Evolutionary conservation across 2,329 filamentous ascomycete species (phyloP), one percentile per base, ranked within the genome.

Genomic region (Helicocarpus griseus): DNA sequence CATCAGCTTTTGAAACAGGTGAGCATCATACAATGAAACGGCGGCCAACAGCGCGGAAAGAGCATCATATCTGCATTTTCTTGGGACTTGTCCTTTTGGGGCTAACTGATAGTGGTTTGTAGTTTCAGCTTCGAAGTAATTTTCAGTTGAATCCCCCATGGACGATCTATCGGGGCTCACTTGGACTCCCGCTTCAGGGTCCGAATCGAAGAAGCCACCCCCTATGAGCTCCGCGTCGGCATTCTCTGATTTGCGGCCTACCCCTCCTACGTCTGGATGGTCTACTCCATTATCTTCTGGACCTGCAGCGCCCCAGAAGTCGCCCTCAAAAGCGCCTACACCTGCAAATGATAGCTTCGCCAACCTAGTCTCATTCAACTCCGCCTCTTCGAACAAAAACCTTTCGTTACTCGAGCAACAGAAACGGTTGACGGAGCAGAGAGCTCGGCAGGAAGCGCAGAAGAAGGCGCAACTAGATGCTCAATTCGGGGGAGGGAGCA

Each of bases 391-490:
- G 50, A 79, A 77, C 28, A 85, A 82, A 66, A 93, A 86, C 57
- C 74, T 96, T 14, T 81, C 81, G 1, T 72, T 86, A 7, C 71
- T 79, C 51, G 81, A 85, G 61, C 77, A 81, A 49, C 82, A 86
- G 65, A 78, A 73, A 61, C 85, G 81, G 55, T 70, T 95, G 58
- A 80, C 86, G 57, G 87, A 95, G 67, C 84, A 89, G 67, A 87
- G 81, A 69, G 75, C 78, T 31, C 80, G 74, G 65, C 87, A 91
- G 65, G 86, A 89, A 54, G 85, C 84, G 53, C 85, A 90, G 64
- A 80, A 81, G 63, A 80, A 78, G 61, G 84, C 78, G 61, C 80
- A 83, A 64, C 79, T 83, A 60, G 87, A 93, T 57, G 77, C 80
- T 28, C 83, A 91, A 54, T 96, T 89, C 67, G 89, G 87, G 2